Conservation (phyloP, 495 filamentous ascomycete species). For the Annulohypoxylon bovei region DNA sequence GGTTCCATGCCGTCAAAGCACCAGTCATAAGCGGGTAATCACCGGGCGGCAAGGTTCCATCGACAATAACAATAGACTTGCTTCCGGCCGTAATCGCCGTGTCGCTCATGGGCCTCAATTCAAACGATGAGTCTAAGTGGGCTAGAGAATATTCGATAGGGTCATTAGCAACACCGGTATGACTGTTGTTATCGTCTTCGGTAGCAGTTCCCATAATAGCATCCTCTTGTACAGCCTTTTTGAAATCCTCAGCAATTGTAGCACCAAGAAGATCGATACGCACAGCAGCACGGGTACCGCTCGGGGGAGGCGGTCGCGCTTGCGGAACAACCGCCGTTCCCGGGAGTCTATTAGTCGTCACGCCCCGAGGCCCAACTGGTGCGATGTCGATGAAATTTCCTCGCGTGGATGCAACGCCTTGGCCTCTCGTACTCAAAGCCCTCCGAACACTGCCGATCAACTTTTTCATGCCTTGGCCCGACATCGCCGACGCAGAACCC, state of each 20-base stretch:
- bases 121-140: conserved; percentile 51
- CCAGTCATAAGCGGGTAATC: conserved; percentile 59
- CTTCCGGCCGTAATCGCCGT: conserved; percentile 76
- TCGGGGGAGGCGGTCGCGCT: conserved; percentile 55
- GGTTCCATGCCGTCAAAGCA: conserved; percentile 53
- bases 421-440: conserved; percentile 76
- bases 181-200: conserved; percentile 1
- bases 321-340: conserved; percentile 65
- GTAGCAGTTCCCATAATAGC: conserved; percentile 53
- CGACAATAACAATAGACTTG: conserved; percentile 88
- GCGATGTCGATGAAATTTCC: conserved; percentile 60
- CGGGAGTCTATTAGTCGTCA: conserved; percentile 61
- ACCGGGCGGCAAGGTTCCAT: conserved; percentile 66
- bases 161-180: conserved; percentile 16
- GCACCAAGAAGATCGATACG: conserved; percentile 84
- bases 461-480: conserved; percentile 77
- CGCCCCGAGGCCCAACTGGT: conserved; percentile 61
- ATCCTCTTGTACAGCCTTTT: conserved; percentile 69
- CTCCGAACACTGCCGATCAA: conserved; percentile 88
- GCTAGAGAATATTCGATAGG: conserved; percentile 52
- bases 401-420: conserved; percentile 58
- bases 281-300: conserved; percentile 55
- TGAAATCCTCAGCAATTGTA: conserved; percentile 77
- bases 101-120: conserved; percentile 53
- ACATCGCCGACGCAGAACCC: conserved; percentile 60